phyloP scores from a whole-genome alignment of 139 green algal genomes.

The Limnomonas spitsbergensis region DNA sequence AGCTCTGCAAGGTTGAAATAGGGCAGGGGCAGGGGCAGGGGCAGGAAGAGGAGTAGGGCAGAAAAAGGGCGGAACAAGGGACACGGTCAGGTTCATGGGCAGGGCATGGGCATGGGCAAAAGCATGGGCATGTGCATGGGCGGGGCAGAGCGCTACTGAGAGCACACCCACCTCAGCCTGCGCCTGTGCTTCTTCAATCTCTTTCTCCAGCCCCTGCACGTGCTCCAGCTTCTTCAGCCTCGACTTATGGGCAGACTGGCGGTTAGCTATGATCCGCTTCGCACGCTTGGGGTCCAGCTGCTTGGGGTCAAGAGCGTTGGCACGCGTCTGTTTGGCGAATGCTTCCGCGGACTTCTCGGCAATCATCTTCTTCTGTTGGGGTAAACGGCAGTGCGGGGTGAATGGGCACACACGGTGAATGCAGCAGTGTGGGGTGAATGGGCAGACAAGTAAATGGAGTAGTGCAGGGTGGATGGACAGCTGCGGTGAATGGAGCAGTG shows the following conservation, averaged over 20 bases:
- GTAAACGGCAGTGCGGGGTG: neutral
- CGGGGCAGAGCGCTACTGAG: too few relatives aligned
- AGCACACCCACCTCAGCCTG: neutral
- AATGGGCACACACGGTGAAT: neutral
- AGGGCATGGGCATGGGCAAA: too few relatives aligned
- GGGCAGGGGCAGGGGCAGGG: too few relatives aligned
- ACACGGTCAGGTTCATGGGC: too few relatives aligned
- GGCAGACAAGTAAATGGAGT: neutral
- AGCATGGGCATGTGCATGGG: too few relatives aligned
- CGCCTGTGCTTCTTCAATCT: neutral
- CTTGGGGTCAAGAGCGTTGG: conserved; percentile 45
- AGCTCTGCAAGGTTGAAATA: too few relatives aligned
- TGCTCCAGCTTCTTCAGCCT: conserved; percentile 51
- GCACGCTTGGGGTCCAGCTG: conserved; percentile 45
- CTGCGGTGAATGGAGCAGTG: too few relatives aligned
- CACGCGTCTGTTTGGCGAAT: conserved; percentile 39
- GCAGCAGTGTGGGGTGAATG: neutral
- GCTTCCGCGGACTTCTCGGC: conserved; percentile 5
- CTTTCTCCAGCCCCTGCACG: neutral
- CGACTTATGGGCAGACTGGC: conserved; percentile 46
- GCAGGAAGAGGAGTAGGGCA: too few relatives aligned
- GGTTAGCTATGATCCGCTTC: conserved; percentile 52
- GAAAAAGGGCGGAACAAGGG: too few relatives aligned
- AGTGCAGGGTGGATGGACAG: neutral
- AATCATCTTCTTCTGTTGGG: neutral